These are phyloP conservation scores for Camelina sativa DNA, from an alignment of 345 rosid species.

Conservation along the genomic window DNA sequence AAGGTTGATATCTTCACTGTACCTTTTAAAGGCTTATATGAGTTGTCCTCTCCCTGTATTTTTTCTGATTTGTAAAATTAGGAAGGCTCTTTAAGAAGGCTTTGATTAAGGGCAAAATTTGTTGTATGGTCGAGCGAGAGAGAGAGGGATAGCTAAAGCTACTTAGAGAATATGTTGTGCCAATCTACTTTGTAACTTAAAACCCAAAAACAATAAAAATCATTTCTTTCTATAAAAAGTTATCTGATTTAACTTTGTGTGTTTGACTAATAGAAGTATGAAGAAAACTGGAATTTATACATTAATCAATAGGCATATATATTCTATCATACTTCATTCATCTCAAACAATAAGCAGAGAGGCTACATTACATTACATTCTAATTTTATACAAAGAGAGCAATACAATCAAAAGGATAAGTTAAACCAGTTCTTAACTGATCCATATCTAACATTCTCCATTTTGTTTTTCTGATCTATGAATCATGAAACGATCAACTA, in stretches of 20 bases:
- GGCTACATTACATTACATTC: conserved; percentile 30
- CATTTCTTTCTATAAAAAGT: background rate
- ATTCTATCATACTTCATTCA: conserved; percentile 26
- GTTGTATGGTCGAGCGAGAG: conserved; percentile 40
- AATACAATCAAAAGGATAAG: conserved; percentile 45
- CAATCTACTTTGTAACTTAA: conserved; percentile 23
- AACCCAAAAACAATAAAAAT: conserved; percentile 30
- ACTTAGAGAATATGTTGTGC: conserved; percentile 30
- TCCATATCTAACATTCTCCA: conserved; percentile 45
- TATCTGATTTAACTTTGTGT: background rate
- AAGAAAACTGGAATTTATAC: background rate
- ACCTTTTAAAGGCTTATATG: conserved; percentile 19
- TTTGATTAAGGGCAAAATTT: conserved; percentile 18
- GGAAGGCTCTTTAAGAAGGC: conserved; percentile 32
- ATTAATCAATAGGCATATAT: conserved; percentile 7
- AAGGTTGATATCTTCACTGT: conserved; percentile 32
- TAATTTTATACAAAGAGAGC: conserved; percentile 36
- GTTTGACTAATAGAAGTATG: background rate
- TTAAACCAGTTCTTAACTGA: conserved; percentile 37
- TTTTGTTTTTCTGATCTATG: conserved; percentile 46
- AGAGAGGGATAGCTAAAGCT: conserved; percentile 12
- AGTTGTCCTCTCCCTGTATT: conserved; percentile 19
- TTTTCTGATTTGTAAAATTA: conserved; percentile 37
- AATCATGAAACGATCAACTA: conserved; percentile 75
- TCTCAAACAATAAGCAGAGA: conserved; percentile 6